Conservation (phyloP, 2,329 filamentous ascomycete species). For the Aotearoamyces nothofagi region DNA sequence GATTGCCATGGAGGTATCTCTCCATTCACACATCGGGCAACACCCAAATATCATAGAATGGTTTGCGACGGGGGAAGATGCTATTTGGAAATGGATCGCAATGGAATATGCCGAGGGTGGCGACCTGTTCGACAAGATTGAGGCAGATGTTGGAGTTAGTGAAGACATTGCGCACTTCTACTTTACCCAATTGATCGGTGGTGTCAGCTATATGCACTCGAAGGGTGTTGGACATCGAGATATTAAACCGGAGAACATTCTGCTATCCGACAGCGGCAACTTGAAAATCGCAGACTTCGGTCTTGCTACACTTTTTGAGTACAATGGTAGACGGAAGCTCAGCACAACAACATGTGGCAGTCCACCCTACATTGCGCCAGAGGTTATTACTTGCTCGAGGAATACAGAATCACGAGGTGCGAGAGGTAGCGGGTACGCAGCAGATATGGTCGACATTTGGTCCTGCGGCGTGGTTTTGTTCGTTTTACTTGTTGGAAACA, state of each 20-base stretch:
- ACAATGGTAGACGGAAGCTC: slow-evolving; percentile 67
- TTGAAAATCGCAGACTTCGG: slow-evolving; percentile 96
- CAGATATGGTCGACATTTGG: slow-evolving; percentile 87
- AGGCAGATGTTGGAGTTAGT: slow-evolving; percentile 88
- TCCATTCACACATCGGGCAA: slow-evolving; percentile 77
- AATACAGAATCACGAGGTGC: slow-evolving; percentile 28
- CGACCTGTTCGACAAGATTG: slow-evolving; percentile 98
- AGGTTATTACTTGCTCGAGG: slow-evolving; percentile 49
- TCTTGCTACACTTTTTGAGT: slow-evolving; percentile 83
- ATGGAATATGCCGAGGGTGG: slow-evolving; percentile 96
- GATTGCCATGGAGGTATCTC: slow-evolving; percentile 76
- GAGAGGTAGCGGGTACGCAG: slow-evolving; percentile 46
- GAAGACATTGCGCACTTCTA: slow-evolving; percentile 94
- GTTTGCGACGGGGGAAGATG: slow-evolving; percentile 75
- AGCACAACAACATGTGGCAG: slow-evolving; percentile 88
- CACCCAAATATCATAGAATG: slow-evolving; percentile 92
- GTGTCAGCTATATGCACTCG: slow-evolving; percentile 88
- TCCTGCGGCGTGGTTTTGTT: slow-evolving; percentile 97
- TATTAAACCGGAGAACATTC: slow-evolving; percentile 88
- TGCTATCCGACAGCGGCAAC: slow-evolving; percentile 70
- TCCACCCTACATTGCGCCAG: slow-evolving; percentile 92
- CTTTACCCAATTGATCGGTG: slow-evolving; percentile 80
- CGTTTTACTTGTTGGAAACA: slow-evolving; percentile 88
- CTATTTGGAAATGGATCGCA: slow-evolving; percentile 87
- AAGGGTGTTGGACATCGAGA: slow-evolving; percentile 90